Evolutionary conservation across 2,329 filamentous ascomycete genomes (phyloP).

Genomic region (Byssothecium circinans): DNA sequence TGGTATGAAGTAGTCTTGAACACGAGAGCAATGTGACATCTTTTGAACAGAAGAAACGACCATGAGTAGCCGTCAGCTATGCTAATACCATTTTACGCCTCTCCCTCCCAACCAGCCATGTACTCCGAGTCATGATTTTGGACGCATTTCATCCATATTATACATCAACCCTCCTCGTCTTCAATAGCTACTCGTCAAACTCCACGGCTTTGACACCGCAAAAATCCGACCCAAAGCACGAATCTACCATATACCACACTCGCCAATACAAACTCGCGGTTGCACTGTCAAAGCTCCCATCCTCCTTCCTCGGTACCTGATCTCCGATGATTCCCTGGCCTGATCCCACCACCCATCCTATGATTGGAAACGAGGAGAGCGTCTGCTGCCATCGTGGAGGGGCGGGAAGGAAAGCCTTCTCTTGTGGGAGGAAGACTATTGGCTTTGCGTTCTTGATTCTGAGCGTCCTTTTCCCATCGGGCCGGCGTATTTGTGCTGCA

Average conservation of each 20-base stretch:
- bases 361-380: slow-evolving; percentile 55
- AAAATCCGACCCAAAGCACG: slow-evolving; percentile 60
- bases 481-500: slow-evolving; percentile 10
- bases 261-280: slow-evolving; percentile 63
- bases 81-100: not conserved
- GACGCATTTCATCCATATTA: slow-evolving; percentile 7
- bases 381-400: slow-evolving; percentile 46
- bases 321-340: slow-evolving; percentile 68
- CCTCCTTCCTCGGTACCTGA: slow-evolving; percentile 71
- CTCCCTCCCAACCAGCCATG: not conserved
- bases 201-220: slow-evolving; percentile 61
- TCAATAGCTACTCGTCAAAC: slow-evolving; percentile 33
- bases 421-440: slow-evolving; percentile 46
- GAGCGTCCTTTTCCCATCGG: slow-evolving; percentile 26
- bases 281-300: slow-evolving; percentile 77
- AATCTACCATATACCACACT: slow-evolving; percentile 61
- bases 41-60: not conserved
- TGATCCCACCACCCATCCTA: slow-evolving; percentile 47
- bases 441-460: slow-evolving; percentile 42
- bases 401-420: slow-evolving; percentile 52
- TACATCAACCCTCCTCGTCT: not conserved
- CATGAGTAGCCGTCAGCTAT: not conserved
- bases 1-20: no score
- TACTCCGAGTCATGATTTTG: slow-evolving; percentile 18
- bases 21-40: no score